These are phyloP conservation scores for Rhizopogon vesiculosus DNA, from an alignment of 768 basidiomycete species.

Conservation along the genomic window DNA sequence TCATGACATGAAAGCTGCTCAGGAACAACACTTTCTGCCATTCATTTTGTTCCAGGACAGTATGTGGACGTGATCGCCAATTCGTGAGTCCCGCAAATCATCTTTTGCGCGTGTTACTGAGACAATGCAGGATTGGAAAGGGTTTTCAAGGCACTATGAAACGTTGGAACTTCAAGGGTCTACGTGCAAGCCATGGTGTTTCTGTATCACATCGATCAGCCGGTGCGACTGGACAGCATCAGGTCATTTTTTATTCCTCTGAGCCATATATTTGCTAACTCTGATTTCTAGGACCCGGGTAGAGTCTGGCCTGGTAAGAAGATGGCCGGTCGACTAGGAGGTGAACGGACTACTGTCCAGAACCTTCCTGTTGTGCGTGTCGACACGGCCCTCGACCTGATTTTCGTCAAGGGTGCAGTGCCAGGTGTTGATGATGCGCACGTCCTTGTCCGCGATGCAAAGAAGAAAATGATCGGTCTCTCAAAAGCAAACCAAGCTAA, in stretches of 20 bases:
- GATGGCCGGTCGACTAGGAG: conserved; percentile 95
- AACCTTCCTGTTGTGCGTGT: conserved; percentile 88
- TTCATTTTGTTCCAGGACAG: conserved; percentile 97
- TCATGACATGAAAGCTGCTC: neutral
- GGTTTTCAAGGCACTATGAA: conserved; percentile 99
- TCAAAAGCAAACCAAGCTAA: conserved; percentile 63
- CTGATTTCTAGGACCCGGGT: conserved; percentile 75
- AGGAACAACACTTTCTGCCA: conserved; percentile 88
- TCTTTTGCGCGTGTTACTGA: conserved; percentile 6
- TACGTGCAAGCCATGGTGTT: conserved; percentile 93
- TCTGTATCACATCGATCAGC: conserved; percentile 90
- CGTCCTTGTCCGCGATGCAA: conserved; percentile 82
- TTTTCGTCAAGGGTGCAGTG: conserved; percentile 89
- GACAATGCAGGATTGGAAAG: conserved; percentile 77
- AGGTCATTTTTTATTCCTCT: conserved; percentile 45
- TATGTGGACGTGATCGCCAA: conserved; percentile 88
- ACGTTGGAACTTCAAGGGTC: conserved; percentile 87
- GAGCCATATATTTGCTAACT: neutral
- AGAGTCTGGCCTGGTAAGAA: conserved; percentile 97
- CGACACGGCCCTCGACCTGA: conserved; percentile 79
- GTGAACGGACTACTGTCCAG: conserved; percentile 73
- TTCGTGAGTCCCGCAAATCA: conserved; percentile 58
- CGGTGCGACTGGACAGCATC: conserved; percentile 93
- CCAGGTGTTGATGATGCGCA: conserved; percentile 89
- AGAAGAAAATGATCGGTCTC: conserved; percentile 72